Evolutionary conservation across 768 basidiomycete genomes (phyloP).

Genomic region (Leccinum imitatum): DNA sequence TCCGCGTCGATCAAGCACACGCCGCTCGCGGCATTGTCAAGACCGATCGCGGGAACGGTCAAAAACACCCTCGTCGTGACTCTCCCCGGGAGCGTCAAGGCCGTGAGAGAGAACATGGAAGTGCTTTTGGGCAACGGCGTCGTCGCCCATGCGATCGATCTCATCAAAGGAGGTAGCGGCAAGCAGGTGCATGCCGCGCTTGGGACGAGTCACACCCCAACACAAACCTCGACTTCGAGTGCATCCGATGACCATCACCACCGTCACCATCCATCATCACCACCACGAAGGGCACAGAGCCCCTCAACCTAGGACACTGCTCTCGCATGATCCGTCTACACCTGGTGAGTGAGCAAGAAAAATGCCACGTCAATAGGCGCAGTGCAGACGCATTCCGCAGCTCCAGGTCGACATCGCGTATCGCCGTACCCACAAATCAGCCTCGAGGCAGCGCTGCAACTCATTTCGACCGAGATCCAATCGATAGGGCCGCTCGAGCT

Average conservation of each 20-base stretch:
- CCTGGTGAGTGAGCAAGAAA: slow-evolving; percentile 48
- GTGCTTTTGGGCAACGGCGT: slow-evolving; percentile 58
- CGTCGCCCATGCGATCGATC: slow-evolving; percentile 68
- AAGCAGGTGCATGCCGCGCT: slow-evolving; percentile 54
- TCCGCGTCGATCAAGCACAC: slow-evolving; percentile 70
- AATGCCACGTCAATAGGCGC: neutral
- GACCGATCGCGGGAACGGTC: slow-evolving; percentile 78
- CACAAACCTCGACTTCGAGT: slow-evolving; percentile 16
- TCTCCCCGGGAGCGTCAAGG: slow-evolving; percentile 83
- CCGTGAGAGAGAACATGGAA: slow-evolving; percentile 75
- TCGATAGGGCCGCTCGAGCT: slow-evolving; percentile 40
- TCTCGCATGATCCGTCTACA: slow-evolving; percentile 69
- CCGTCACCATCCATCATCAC: slow-evolving; percentile 31
- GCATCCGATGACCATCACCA: slow-evolving; percentile 21
- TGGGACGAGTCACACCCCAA: slow-evolving; percentile 30
- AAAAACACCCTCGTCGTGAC: slow-evolving; percentile 69
- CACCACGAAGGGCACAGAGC: slow-evolving; percentile 42
- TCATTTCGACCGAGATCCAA: slow-evolving; percentile 50
- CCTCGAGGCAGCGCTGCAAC: slow-evolving; percentile 59
- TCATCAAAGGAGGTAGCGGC: slow-evolving; percentile 69
- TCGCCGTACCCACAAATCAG: slow-evolving; percentile 77
- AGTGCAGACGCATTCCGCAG: slow-evolving; percentile 35
- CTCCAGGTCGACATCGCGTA: slow-evolving; percentile 65
- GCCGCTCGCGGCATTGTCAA: slow-evolving; percentile 76
- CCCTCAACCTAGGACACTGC: slow-evolving; percentile 54